Evolutionary conservation across 2,329 filamentous ascomycete genomes (phyloP).

Genomic region (Penicillium sp.): DNA sequence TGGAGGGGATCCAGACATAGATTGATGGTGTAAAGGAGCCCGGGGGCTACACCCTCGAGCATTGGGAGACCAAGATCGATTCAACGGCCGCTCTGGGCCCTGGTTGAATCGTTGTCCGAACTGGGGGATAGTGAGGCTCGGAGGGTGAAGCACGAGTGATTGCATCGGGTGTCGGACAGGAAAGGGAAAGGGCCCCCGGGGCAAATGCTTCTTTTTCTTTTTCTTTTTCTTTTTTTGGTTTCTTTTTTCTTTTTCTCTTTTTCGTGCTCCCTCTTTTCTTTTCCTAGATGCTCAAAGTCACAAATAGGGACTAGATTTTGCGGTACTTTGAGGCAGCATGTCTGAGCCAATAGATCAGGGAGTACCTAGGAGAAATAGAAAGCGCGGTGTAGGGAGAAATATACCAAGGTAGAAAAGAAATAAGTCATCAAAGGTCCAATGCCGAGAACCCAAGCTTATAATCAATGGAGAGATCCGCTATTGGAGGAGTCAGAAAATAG

Average conservation of each 20-base stretch:
- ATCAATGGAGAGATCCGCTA: conserved; percentile 24
- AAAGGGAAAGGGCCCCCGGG: conserved; percentile 12
- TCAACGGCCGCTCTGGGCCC: conserved; percentile 29
- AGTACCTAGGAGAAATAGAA: conserved; percentile 3
- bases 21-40: conserved; percentile 34
- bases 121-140: conserved; percentile 30
- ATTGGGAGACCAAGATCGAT: conserved; percentile 31
- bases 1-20: conserved; percentile 39
- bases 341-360: conserved; percentile 16
- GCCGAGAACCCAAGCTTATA: conserved; percentile 29
- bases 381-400: conserved; percentile 11
- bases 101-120: conserved; percentile 32
- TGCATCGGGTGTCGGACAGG: conserved; percentile 29
- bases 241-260: neutral
- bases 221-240: neutral
- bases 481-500: conserved; percentile 35
- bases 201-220: conserved; percentile 4
- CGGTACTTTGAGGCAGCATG: conserved; percentile 24
- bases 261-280: neutral
- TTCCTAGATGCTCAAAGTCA: conserved; percentile 15
- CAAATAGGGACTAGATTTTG: conserved; percentile 17
- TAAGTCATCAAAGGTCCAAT: conserved; percentile 17
- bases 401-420: conserved; percentile 1
- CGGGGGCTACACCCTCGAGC: conserved; percentile 33
- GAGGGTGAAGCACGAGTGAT: conserved; percentile 35